Evolutionary conservation across 805 yeast species (phyloP), one percentile per base, ranked within the genome.

Genomic region (Barnettozyma sp.): DNA sequence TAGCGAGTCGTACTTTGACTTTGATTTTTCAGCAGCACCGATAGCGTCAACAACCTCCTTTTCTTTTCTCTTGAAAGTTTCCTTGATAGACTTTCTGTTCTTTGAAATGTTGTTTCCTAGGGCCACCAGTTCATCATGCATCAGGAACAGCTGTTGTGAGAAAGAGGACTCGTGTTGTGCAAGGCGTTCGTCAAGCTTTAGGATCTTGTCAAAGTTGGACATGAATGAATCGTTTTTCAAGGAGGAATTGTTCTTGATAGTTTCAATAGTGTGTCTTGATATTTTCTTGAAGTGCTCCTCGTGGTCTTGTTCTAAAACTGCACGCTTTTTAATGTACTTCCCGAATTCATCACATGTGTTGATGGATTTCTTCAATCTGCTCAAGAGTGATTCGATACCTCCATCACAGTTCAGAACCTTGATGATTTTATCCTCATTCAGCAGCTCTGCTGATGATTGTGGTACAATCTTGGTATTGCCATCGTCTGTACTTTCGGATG

Each of bases 31-130:
- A 2, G 95, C 96, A 28, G 74, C 72, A 38, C 68, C 65, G 33
- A 87, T 88, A 6, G 95, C 77, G 39, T 92, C 97, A 10, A 68
- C 52, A 23, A 87, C 88, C 40, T 82, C 94, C 52, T 82, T 86
- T 54, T 92, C 98, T 47, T 79, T 73, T 33, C 83, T 68, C 50
- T 75, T 70, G 28, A 87, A 85, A 39, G 82, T 83, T 32, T 92
- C 97, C 56, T 92, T 92, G 36, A 78, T 63, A 22, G 68, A 48
- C 56, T 88, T 92, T 46, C 98, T 71, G 43, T 78, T 65, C 41
- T 82, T 73, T 9, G 83, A 69, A 44, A 87, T 76, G 3, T 86
- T 75, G 14, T 74, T 67, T 13, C 83, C 68, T 42, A 92, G 66
- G 1, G 94, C 78, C 11, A 65, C 59, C 40, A 92, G 63, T 58